Conservation (phyloP, 495 filamentous ascomycete species). For the Talaromyces wortmannii region DNA sequence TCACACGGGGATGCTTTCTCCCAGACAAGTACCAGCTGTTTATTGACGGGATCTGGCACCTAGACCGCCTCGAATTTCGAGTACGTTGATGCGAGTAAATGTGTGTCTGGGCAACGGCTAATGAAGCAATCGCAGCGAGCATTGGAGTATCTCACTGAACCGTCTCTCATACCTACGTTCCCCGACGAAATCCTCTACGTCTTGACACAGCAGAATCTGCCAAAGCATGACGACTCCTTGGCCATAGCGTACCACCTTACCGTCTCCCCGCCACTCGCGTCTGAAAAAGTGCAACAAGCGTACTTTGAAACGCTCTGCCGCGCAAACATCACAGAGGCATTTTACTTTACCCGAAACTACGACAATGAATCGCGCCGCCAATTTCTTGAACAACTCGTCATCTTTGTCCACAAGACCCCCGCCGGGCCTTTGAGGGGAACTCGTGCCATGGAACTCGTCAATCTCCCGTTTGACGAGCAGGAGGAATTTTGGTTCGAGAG, state of each 20-base stretch:
- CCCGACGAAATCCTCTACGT: conserved; percentile 70
- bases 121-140: conserved; percentile 41
- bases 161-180: conserved; percentile 70
- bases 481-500: conserved; percentile 72
- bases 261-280: conserved; percentile 57
- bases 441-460: conserved; percentile 61
- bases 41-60: conserved; percentile 73
- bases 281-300: conserved; percentile 47
- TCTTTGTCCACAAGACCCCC: conserved; percentile 46
- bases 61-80: conserved; percentile 65
- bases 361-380: conserved; percentile 50
- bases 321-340: conserved; percentile 63
- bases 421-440: conserved; percentile 38
- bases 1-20: conserved; percentile 50
- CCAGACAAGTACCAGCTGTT: conserved; percentile 66
- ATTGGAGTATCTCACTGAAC: conserved; percentile 65
- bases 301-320: conserved; percentile 61
- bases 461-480: conserved; percentile 56
- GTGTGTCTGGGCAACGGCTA: conserved; percentile 8
- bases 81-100: conserved; percentile 19
- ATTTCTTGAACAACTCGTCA: conserved; percentile 63
- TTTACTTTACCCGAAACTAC: conserved; percentile 62
- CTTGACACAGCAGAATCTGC: conserved; percentile 53
- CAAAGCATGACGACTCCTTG: conserved; percentile 54
- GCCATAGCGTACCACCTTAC: conserved; percentile 72